These are phyloP conservation scores for Micractinium sp. DNA, from an alignment of 139 green algal genomes.

Conservation along the genomic window DNA sequence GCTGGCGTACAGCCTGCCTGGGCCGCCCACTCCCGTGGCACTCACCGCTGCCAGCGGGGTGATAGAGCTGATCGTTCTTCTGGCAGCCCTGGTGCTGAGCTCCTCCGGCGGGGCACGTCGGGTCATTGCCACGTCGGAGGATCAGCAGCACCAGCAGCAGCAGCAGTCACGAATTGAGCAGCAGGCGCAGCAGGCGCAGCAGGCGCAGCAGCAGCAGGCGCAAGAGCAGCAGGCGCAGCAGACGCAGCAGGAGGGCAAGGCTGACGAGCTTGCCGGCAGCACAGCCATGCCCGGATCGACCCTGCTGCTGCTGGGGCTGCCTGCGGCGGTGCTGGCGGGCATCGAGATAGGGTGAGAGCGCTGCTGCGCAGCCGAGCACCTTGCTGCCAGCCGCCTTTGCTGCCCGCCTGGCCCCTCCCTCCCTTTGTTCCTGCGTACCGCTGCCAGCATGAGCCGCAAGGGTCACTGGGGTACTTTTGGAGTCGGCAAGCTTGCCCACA, in stretches of 20 bases:
- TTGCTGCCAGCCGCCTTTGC: too few relatives aligned
- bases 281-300: neutral
- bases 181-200: neutral
- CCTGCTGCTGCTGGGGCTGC: constrained; percentile 4
- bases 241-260: neutral
- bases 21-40: constrained; percentile 4
- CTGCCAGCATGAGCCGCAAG: too few relatives aligned
- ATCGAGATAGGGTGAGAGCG: constrained; percentile 11
- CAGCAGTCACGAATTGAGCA: neutral
- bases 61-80: constrained; percentile 9
- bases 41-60: neutral
- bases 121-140: neutral
- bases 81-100: neutral
- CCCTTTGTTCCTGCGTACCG: too few relatives aligned
- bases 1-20: constrained; percentile 19
- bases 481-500: too few relatives aligned
- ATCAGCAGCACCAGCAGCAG: neutral
- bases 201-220: neutral
- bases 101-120: neutral
- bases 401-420: too few relatives aligned
- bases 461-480: too few relatives aligned
- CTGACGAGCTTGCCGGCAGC: neutral
- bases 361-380: neutral
- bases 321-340: constrained; percentile 7
- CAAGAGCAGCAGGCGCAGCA: too few relatives aligned